Base-by-base conservation (phyloP, 805 yeast genomes). In the Lachancea kluyveri region DNA sequence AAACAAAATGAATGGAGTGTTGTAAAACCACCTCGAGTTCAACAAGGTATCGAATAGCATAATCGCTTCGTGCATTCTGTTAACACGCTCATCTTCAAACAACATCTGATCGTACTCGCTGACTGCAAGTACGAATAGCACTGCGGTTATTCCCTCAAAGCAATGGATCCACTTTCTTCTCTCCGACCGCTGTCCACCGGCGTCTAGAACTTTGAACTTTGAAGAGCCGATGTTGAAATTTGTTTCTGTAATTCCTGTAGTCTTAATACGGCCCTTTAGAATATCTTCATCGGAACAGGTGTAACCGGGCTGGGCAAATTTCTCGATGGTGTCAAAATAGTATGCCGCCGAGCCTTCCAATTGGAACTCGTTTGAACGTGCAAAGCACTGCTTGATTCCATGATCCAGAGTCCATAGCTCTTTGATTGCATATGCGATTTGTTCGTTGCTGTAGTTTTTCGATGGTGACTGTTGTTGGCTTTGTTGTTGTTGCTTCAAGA, bases 151-250 rank as follows among this genome's bases (percentile, higher is more conserved):
- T 40, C 82, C 85, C 50, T 88, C 92, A 59, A 88, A 88, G 51
- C 94, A 85, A 52, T 87, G 95, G 41, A 88, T 83, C 96, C 96
- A 88, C 55, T 88, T 88, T 46, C 80, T 76, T 39, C 96, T 69
- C 55, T 88, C 96, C 13, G 85, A 75, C 39, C 96, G 64, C 60
- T 88, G 96, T 2, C 98, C 98, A 32, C 98, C 98, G 4, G 96
- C 97, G 65, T 92, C 98, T 26, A 87, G 62, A 24, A 92, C 84
- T 48, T 76, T 77, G 54, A 88, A 79, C 42, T 68, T 73, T 28
- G 76, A 70, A 3, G 74, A 68, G 7, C 76, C 74, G 39, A 90
- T 74, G 35, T 68, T 67, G 60, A 92, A 88, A 33, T 68, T 72
- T 5, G 92, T 81, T 55, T 90, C 95, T 1, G 94, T 82, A 32